Evolutionary conservation across 495 filamentous ascomycete genomes (phyloP).

Genomic region (Oidiodendron maius): DNA sequence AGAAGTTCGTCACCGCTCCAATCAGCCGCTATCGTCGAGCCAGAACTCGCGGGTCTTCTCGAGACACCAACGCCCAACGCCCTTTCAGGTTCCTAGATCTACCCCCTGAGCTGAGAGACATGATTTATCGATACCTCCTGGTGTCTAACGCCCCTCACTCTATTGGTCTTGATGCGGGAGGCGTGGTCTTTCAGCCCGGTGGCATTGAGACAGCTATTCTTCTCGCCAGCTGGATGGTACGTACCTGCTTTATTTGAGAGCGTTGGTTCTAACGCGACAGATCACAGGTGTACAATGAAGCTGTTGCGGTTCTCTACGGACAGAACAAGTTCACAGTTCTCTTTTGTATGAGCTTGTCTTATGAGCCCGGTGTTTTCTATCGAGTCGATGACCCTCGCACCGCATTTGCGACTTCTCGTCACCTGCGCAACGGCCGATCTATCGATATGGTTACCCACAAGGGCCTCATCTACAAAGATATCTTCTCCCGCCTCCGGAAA

Average conservation of each 20-base stretch:
- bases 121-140: conserved; percentile 5
- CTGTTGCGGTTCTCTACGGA: background rate
- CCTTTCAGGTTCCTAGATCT: background rate
- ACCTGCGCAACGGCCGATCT: background rate
- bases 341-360: background rate
- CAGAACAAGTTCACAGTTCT: background rate
- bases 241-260: background rate
- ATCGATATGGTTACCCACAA: conserved; percentile 4
- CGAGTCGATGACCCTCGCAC: background rate
- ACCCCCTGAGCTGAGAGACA: background rate
- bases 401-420: background rate
- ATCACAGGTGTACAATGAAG: background rate
- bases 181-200: background rate
- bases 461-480: conserved; percentile 12
- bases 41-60: background rate
- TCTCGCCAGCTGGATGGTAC: background rate
- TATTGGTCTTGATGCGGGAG: background rate
- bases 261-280: background rate
- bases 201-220: background rate
- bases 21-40: background rate
- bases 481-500: conserved; percentile 7
- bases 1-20: background rate
- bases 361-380: background rate
- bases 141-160: background rate
- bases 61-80: background rate